Evolutionary conservation across 106 monocot species (phyloP), one percentile per base, ranked within the genome.

Genomic region (Posidonia australis): DNA sequence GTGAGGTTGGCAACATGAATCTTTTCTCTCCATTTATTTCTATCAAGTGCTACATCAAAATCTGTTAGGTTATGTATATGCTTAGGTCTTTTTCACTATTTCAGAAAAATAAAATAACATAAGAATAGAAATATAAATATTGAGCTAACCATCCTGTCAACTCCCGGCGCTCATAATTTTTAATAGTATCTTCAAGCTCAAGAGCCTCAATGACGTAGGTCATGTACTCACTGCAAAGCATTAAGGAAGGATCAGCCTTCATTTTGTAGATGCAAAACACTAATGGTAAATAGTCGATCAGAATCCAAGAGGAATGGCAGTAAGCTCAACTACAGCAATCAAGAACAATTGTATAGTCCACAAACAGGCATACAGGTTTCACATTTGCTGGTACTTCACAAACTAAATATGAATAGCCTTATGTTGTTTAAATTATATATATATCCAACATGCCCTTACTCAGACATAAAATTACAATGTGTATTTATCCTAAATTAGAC

Each of bases 151-250:
- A 96, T 84, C 94, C 90, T 57, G 90, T 90, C 63, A 86, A 76
- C 66, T 90, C 77, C 54, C 89, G 78, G 17, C 74, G 79, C 62
- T 90, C 94, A 67, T 86, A 86, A 58, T 87, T 96, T 65, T 90
- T 96, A 41, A 96, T 78, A 20, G 94, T 96, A 68, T 96, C 94
- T 79, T 96, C 94, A 46, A 96, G 76, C 66, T 90, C 80, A 69
- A 96, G 84, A 45, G 94, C 94, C 72, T 89, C 94, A 73, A 78
- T 70, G 36, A 96, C 90, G 77, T 78, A 84, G 42, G 72, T 87
- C 80, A 90, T 84, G 72, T 96, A 96, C 76, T 84, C 90, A 82
- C 94, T 96, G 86, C 68, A 89, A 52, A 73, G 79, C 49, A 49
- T 6, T 11, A 60, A 46, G 45, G 13, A 31, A 64, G 5, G 17